Conservation (phyloP, 2,329 filamentous ascomycete species). For the Fusarium hainanense region DNA sequence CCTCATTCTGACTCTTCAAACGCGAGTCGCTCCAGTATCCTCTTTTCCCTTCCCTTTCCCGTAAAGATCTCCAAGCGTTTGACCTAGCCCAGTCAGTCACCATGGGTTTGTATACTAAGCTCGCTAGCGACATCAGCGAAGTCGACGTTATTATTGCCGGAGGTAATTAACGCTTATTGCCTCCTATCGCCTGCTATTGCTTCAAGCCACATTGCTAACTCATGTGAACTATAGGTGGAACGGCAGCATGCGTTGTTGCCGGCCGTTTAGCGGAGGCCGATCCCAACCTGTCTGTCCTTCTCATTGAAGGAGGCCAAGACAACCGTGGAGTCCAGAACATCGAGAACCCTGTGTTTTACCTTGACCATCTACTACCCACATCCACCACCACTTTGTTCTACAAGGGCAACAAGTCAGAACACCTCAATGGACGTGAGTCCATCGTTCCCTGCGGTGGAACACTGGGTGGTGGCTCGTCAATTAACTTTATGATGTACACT, state of each 20-base stretch:
- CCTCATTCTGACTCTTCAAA: neutral
- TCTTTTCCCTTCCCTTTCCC: neutral
- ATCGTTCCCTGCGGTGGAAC: conserved; percentile 46
- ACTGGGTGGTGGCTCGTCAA: conserved; percentile 49
- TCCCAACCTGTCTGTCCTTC: conserved; percentile 45
- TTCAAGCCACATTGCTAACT: conserved; percentile 4
- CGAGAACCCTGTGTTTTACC: conserved; percentile 45
- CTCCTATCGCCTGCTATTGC: too few relatives aligned
- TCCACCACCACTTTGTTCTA: conserved; percentile 45
- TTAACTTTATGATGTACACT: conserved; percentile 51
- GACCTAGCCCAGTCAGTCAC: neutral
- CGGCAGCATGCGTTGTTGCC: conserved; percentile 48
- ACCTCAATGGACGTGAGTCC: conserved; percentile 41
- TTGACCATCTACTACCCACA: conserved; percentile 39
- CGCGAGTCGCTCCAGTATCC: neutral
- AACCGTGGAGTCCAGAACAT: conserved; percentile 45
- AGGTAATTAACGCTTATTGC: conserved; percentile 6
- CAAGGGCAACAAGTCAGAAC: conserved; percentile 41
- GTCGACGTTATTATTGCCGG: conserved; percentile 40
- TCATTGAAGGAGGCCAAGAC: conserved; percentile 49
- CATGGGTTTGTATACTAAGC: conserved; percentile 39
- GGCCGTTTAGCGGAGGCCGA: conserved; percentile 47
- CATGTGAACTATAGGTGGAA: conserved; percentile 42
- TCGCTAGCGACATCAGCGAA: conserved; percentile 34
- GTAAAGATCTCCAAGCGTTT: conserved; percentile 4